Conservation (phyloP, 371 early-diverging fungal species). For the Syncephalastrum contaminatum region DNA sequence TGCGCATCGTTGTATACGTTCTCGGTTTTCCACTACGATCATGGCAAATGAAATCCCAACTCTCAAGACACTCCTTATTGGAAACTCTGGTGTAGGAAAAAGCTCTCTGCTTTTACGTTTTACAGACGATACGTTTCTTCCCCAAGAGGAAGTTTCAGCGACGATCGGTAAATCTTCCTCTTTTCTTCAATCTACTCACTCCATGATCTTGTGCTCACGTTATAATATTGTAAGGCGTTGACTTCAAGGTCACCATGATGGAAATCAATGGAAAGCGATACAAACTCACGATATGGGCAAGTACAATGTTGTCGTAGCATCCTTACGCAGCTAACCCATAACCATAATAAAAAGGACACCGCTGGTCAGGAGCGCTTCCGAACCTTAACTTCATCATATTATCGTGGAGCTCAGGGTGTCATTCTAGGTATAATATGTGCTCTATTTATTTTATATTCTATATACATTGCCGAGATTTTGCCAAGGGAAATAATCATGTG, state of each 20-base stretch:
- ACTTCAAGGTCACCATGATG: conserved; percentile 98
- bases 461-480: too few relatives aligned
- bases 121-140: conserved; percentile 96
- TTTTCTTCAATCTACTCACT: neutral
- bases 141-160: conserved; percentile 89
- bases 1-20: neutral
- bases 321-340: neutral
- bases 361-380: conserved; percentile 99
- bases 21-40: conserved; percentile 2
- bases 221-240: conserved; percentile 77
- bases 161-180: conserved; percentile 86
- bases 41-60: conserved; percentile 51
- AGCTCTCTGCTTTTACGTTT: conserved; percentile 95
- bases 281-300: conserved; percentile 98
- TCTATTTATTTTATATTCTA: neutral
- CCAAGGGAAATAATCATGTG: neutral
- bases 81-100: conserved; percentile 99
- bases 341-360: conserved; percentile 83
- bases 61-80: conserved; percentile 97
- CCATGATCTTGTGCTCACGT: neutral
- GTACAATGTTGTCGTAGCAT: conserved; percentile 8
- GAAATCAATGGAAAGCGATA: conserved; percentile 87
- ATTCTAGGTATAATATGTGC: conserved; percentile 72
- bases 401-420: conserved; percentile 98
- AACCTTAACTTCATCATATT: conserved; percentile 99